Base-by-base conservation (phyloP, 371 early-diverging fungal species). In the Haplosporangium sp. region DNA sequence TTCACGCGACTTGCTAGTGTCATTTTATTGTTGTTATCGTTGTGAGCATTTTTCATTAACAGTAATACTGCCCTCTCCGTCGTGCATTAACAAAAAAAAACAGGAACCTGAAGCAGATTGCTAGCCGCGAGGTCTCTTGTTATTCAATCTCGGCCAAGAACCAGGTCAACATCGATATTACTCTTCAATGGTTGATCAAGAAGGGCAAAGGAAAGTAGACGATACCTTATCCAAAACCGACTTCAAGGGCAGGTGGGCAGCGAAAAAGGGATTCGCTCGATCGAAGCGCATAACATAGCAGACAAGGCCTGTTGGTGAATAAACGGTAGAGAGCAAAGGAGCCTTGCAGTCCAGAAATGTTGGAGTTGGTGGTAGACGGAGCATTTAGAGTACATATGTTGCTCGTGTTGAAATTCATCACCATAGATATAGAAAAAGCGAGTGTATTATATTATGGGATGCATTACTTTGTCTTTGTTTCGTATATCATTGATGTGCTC, bases 121-220 rank as follows among this genome's bases (percentile, higher is more conserved):
- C 93, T 41, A 94, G 94, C 74, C 90, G 99, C 42, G 99, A 99
- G 83, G 95, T 99, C 55, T 92, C 97, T 20, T 99, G 99, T 83
- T 99, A 99, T 85, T 98, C 99, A 20, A 96, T 99, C 62, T 99
- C 99, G 38, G 98, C 99, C 68, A 97, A 98, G 83, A 98, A 98
- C 74, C 91, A 95, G 74, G 93, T 94, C 64, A 99, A 99, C 83
- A 98, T 99, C 74, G 98, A 98, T 81, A 88, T 96, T 43, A 98
- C 98, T 41, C 86, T 97, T 46, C 93, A 97, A 82, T 99, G 99
- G 99, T 85, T 99, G 74, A 96, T 94, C 74, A 94, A 94, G 84
- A 89, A 87, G 79, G 90, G 89, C 59, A 90, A 90, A 73, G 88
- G 89, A 21, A 90, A 90, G 76, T 87, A 84, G 82, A 62, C 36